phyloP scores from a whole-genome alignment of 129 eudicot species.

The Helianthus tuberosus region DNA sequence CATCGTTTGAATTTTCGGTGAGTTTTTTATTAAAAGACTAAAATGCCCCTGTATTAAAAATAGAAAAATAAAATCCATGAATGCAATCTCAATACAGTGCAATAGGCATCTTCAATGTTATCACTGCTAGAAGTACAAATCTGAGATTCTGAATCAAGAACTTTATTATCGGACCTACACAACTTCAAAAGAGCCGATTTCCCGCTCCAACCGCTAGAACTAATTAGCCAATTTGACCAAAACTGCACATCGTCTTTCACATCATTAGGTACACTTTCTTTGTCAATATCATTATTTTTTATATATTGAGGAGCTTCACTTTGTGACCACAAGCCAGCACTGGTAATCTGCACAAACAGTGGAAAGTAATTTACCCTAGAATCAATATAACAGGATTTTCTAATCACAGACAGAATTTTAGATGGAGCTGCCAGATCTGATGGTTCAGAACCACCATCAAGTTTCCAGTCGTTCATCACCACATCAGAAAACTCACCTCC shows the following conservation, averaged over 20 bases:
- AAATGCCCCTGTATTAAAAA: too few relatives aligned
- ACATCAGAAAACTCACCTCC: too few relatives aligned
- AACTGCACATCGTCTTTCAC: constrained; percentile 44
- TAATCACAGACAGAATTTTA: too few relatives aligned
- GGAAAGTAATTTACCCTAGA: too few relatives aligned
- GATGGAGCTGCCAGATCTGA: too few relatives aligned
- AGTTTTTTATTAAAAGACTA: too few relatives aligned
- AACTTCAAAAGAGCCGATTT: constrained; percentile 42
- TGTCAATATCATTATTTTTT: constrained; percentile 32
- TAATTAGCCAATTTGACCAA: constrained; percentile 64
- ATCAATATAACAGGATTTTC: too few relatives aligned
- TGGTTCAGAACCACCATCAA: too few relatives aligned
- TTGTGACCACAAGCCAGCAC: constrained; percentile 90
- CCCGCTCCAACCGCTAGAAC: constrained; percentile 49
- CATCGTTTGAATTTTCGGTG: too few relatives aligned
- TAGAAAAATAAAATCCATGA: too few relatives aligned
- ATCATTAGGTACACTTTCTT: constrained; percentile 30
- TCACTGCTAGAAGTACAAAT: constrained; percentile 38
- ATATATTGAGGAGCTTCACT: constrained; percentile 44
- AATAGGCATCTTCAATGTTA: constrained; percentile 38
- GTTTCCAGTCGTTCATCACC: too few relatives aligned
- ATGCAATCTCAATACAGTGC: too few relatives aligned
- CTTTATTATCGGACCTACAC: constrained; percentile 57
- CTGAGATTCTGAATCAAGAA: constrained; percentile 62
- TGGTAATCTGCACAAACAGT: constrained; percentile 62